Base-by-base conservation (phyloP, 768 basidiomycete genomes). In the Agrocybe pediades region DNA sequence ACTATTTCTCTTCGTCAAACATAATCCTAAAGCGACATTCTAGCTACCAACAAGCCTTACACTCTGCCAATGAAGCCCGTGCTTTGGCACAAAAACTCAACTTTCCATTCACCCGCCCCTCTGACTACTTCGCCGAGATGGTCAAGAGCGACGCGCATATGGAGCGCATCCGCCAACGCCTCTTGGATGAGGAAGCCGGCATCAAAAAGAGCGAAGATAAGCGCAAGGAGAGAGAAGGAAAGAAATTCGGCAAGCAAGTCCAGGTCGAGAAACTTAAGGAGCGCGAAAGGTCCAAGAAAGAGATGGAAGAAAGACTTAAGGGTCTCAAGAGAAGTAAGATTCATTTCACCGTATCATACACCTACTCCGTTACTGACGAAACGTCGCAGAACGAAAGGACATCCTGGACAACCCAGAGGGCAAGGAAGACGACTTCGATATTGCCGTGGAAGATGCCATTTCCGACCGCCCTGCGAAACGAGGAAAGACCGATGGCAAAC, bases 81-180 rank as follows among this genome's bases (percentile, higher is more conserved):
- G 66, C 78, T 2, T 82, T 94, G n/a, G 92, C 92, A n/a, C 72
- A 80, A 11, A 87, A 90, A 62, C 81, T 87, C 67, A 82, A 85
- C 20, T 75, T 94, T 54, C 86, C 95, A 0, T 98, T 97, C 73
- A 89, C 91, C 9, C 88, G 96, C 13, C 97, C 97, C 0, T 62
- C 84, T 0, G 96, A 98, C 71, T 98, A 95, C 69, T 98, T 96
- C 59, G 96, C 96, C 20, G 96, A 98, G 73, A 98, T 98, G 96
- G 89, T 98, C 61, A 98, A 98, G 71, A 88, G 87, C 26, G 97
- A 99, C 63, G 77, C 90, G 6, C 97, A 99, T 72, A 99, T 99
- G 97, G 94, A 97, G 68, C 86, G 94, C 54, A 91, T 98, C 60
- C 88, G 97, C 49, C 88, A 93, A 57, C 84, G 88, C 16, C 71